Percentiles rank a stretch among this genome's conserved stretches.
Evolutionary conservation across 2,329 filamentous ascomycete species (phyloP).

Genomic region (Penicillium polonicum): DNA sequence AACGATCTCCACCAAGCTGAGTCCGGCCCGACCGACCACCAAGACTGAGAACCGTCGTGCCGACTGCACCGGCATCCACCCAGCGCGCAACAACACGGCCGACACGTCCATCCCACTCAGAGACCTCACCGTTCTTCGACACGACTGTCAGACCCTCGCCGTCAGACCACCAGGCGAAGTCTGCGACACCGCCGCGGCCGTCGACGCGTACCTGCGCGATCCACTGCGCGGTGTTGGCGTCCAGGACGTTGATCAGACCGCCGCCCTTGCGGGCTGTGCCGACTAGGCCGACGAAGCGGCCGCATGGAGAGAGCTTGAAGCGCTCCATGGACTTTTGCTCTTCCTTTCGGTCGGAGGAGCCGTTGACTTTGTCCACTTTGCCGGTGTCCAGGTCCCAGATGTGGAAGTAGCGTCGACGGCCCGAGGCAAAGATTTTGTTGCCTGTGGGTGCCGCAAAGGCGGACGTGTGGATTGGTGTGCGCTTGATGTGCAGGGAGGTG

Average conservation of each 20-base stretch:
- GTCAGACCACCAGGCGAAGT: conserved; percentile 90
- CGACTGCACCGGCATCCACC: conserved; percentile 86
- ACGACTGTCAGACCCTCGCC: conserved; percentile 78
- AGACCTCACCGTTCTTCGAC: conserved; percentile 83
- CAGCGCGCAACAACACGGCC: conserved; percentile 75
- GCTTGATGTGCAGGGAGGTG: conserved; percentile 82
- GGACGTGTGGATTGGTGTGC: conserved; percentile 79
- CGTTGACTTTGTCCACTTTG: conserved; percentile 75
- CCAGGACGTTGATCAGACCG: conserved; percentile 82
- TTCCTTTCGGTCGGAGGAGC: conserved; percentile 65
- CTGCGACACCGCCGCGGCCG: conserved; percentile 76
- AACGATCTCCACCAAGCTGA: conserved; percentile 70
- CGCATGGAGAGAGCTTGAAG: conserved; percentile 84
- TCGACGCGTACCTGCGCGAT: conserved; percentile 78
- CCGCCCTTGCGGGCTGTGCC: conserved; percentile 81
- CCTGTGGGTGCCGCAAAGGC: conserved; percentile 72
- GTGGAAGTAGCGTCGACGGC: conserved; percentile 87
- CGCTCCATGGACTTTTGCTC: conserved; percentile 89
- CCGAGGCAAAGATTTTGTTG: conserved; percentile 81
- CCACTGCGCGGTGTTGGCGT: conserved; percentile 82
- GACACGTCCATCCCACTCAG: conserved; percentile 75
- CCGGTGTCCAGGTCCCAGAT: conserved; percentile 86
- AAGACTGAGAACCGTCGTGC: conserved; percentile 76
- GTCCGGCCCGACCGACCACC: conserved; percentile 52
- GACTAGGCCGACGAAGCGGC: conserved; percentile 78